Evolutionary conservation across 176 grass and related monocot species (phyloP).

Genomic region (Thalia dealbata): DNA sequence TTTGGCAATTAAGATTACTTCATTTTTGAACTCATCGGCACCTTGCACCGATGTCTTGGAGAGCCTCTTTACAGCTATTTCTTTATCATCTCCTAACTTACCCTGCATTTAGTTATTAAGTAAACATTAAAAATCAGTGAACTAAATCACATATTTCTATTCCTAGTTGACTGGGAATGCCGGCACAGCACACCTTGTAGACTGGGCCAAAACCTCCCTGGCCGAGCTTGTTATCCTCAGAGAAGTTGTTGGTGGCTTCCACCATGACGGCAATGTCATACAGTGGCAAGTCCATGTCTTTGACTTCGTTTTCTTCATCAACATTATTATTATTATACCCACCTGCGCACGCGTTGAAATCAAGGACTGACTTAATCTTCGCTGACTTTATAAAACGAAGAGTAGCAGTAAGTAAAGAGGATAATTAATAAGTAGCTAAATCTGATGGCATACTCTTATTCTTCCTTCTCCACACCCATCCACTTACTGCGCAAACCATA

Average conservation of each 20-base stretch:
- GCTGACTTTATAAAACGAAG: background rate
- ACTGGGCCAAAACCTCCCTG: background rate
- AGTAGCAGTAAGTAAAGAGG: no score
- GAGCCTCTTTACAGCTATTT: slow-evolving; percentile 8
- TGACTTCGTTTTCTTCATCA: background rate
- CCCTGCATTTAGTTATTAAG: no score
- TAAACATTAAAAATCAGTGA: no score
- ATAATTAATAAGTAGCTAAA: background rate
- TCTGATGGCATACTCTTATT: background rate
- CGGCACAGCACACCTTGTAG: background rate
- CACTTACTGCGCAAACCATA: background rate
- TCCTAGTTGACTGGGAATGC: no score
- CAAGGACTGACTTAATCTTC: no score
- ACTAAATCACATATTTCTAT: background rate
- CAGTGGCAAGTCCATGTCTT: background rate
- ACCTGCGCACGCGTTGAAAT: background rate
- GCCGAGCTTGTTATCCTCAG: background rate
- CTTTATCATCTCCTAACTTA: background rate
- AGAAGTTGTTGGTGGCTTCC: background rate
- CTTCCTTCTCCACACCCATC: background rate
- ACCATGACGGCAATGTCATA: background rate
- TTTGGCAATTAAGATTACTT: background rate
- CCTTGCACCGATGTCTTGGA: background rate
- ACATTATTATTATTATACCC: background rate
- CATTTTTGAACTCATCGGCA: background rate